Percentiles rank a stretch among this genome's conserved stretches.
Evolutionary conservation across 257 asterid species (phyloP).

Genomic region (Penstemon davidsonii): DNA sequence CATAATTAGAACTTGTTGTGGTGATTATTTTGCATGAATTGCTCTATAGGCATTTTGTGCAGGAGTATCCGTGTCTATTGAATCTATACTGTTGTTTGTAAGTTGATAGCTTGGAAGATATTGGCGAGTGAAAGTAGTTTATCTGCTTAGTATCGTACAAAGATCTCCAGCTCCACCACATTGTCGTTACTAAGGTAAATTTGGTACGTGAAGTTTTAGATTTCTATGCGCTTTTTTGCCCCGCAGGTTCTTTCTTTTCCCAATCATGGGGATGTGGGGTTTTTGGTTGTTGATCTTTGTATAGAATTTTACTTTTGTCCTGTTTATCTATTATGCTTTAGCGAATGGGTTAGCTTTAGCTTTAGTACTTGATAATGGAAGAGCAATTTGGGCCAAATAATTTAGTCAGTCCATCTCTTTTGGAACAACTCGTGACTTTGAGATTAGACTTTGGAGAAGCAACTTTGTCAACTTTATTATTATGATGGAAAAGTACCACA

Average conservation of each 20-base stretch:
- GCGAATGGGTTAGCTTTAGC: slow-evolving; percentile 31
- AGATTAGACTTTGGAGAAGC: slow-evolving; percentile 34
- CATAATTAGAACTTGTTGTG: slow-evolving; percentile 34
- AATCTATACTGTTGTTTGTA: slow-evolving; percentile 5
- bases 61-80: background rate
- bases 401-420: slow-evolving; percentile 26
- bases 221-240: slow-evolving; percentile 24
- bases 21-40: slow-evolving; percentile 10
- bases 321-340: slow-evolving; percentile 23
- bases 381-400: slow-evolving; percentile 40
- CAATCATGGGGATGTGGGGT: slow-evolving; percentile 27
- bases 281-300: slow-evolving; percentile 45
- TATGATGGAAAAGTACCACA: too few relatives aligned
- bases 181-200: slow-evolving; percentile 32
- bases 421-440: slow-evolving; percentile 31
- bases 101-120: slow-evolving; percentile 40
- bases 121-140: slow-evolving; percentile 30
- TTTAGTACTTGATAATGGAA: slow-evolving; percentile 48
- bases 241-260: slow-evolving; percentile 25
- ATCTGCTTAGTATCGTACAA: slow-evolving; percentile 40
- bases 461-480: background rate
- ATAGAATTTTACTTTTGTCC: slow-evolving; percentile 28
- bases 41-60: too few relatives aligned
- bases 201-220: slow-evolving; percentile 41
- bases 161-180: slow-evolving; percentile 26